Percentiles rank a stretch among this genome's conserved stretches.
phyloP scores from a whole-genome alignment of 495 filamentous ascomycete genomes.

The Hyphodiscus hymeniophilus region DNA sequence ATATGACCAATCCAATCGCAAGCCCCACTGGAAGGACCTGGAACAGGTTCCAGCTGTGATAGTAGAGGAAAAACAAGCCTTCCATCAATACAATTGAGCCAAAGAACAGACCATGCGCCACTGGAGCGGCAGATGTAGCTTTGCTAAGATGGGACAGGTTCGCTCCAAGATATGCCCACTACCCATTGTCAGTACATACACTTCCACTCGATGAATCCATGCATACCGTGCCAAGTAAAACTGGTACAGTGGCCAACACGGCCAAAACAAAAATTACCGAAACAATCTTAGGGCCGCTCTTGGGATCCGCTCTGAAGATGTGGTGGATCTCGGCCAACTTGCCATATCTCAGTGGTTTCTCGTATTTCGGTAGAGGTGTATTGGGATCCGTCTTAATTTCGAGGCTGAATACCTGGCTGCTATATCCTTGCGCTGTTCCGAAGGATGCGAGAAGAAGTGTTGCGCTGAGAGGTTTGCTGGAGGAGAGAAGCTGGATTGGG shows the following conservation, averaged over 20 bases:
- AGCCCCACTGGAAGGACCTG: slow-evolving; percentile 70
- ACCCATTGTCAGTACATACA: slow-evolving; percentile 8
- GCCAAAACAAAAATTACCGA: slow-evolving; percentile 68
- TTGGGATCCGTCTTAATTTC: slow-evolving; percentile 43
- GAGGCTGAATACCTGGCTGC: slow-evolving; percentile 58
- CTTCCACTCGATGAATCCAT: slow-evolving; percentile 13
- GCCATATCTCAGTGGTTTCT: slow-evolving; percentile 69
- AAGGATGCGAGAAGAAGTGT: slow-evolving; percentile 82
- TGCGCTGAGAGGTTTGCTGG: slow-evolving; percentile 58
- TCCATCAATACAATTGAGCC: slow-evolving; percentile 80
- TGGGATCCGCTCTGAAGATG: slow-evolving; percentile 73
- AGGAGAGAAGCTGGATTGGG: slow-evolving; percentile 68
- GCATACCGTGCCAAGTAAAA: slow-evolving; percentile 62
- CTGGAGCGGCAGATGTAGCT: slow-evolving; percentile 55
- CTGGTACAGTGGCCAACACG: slow-evolving; percentile 62
- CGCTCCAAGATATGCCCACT: slow-evolving; percentile 77
- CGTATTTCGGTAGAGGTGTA: slow-evolving; percentile 49
- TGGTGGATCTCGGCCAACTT: slow-evolving; percentile 81
- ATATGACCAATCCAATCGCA: slow-evolving; percentile 58
- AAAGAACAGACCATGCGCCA: slow-evolving; percentile 25
- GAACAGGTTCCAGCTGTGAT: slow-evolving; percentile 88
- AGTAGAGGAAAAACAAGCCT: slow-evolving; percentile 91
- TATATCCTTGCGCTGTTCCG: slow-evolving; percentile 59
- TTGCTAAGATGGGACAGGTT: slow-evolving; percentile 82
- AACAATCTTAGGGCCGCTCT: slow-evolving; percentile 74